phyloP scores from a whole-genome alignment of 2,329 filamentous ascomycete genomes.

The Ophiosphaerella herpotricha region DNA sequence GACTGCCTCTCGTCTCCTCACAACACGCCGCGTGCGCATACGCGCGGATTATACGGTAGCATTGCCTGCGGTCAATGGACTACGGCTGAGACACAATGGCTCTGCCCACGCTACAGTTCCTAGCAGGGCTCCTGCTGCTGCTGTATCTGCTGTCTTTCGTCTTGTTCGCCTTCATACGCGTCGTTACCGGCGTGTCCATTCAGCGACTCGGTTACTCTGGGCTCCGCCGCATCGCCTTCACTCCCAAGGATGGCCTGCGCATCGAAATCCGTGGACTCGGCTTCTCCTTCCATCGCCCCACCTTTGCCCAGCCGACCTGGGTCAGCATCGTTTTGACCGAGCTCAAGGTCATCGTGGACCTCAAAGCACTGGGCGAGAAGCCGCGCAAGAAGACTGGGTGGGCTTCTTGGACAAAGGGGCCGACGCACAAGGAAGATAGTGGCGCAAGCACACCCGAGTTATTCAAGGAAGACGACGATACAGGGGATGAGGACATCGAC shows the following conservation, averaged over 20 bases:
- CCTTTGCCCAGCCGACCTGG: constrained; percentile 97
- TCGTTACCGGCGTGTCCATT: constrained; percentile 91
- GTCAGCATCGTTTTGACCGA: constrained; percentile 87
- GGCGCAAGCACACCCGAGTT: constrained; percentile 26
- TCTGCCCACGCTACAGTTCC: constrained; percentile 64
- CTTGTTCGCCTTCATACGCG: constrained; percentile 87
- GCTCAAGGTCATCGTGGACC: constrained; percentile 80
- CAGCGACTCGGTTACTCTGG: constrained; percentile 94
- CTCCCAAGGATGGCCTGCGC: constrained; percentile 83
- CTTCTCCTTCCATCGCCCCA: constrained; percentile 86
- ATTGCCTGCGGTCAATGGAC: constrained; percentile 25
- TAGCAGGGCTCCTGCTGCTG: constrained; percentile 83
- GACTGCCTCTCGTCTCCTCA: constrained; percentile 13
- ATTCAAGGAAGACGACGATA: constrained; percentile 17
- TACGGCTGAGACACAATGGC: constrained; percentile 46
- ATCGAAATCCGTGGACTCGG: constrained; percentile 90
- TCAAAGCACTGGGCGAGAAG: constrained; percentile 62
- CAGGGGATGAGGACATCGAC: constrained; percentile 42
- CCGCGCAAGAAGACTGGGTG: constrained; percentile 37
- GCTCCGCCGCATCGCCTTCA: constrained; percentile 86
- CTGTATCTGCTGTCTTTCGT: constrained; percentile 91
- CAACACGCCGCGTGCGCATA: constrained; percentile 37
- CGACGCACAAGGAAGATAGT: constrained; percentile 24
- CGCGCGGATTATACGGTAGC: constrained; percentile 22
- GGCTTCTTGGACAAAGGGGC: constrained; percentile 39